phyloP scores from a whole-genome alignment of 1,284 basidiomycete genomes.

The Ustilago loliicola region DNA sequence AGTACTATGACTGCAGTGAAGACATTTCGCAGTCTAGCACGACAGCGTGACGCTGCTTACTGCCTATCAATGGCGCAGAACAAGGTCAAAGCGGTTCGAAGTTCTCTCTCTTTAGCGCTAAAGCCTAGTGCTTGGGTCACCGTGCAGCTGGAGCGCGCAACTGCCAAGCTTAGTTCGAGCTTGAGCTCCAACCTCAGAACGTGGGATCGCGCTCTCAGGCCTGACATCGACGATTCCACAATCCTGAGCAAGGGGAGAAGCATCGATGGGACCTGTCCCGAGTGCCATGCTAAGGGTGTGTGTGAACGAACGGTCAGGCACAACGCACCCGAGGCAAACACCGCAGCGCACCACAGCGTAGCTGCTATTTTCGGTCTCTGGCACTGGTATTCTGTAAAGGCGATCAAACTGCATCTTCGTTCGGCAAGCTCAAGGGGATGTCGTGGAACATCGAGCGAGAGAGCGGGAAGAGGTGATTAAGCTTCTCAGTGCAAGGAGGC shows the following conservation, averaged over 20 bases:
- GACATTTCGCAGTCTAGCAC: background rate
- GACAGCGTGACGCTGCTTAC: background rate
- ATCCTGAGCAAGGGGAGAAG: slow-evolving; percentile 23
- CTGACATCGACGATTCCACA: background rate
- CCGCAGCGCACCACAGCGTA: background rate
- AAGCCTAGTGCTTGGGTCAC: background rate
- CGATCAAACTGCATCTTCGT: background rate
- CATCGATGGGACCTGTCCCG: background rate
- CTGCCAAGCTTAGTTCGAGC: background rate
- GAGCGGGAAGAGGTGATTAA: background rate
- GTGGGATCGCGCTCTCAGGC: background rate
- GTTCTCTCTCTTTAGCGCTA: background rate
- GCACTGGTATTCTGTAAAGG: background rate
- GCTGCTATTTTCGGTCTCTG: slow-evolving; percentile 26
- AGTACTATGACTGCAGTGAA: background rate
- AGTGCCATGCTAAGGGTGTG: background rate
- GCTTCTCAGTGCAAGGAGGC: slow-evolving; percentile 15
- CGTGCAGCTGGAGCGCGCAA: slow-evolving; percentile 11
- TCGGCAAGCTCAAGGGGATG: background rate
- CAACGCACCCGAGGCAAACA: slow-evolving; percentile 1
- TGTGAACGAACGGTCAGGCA: slow-evolving; percentile 6
- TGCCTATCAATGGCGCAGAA: background rate
- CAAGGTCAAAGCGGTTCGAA: slow-evolving; percentile 12
- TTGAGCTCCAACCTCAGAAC: background rate
- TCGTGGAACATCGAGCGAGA: background rate